Base-by-base conservation (phyloP, 768 basidiomycete species). In the Galerina marginata region DNA sequence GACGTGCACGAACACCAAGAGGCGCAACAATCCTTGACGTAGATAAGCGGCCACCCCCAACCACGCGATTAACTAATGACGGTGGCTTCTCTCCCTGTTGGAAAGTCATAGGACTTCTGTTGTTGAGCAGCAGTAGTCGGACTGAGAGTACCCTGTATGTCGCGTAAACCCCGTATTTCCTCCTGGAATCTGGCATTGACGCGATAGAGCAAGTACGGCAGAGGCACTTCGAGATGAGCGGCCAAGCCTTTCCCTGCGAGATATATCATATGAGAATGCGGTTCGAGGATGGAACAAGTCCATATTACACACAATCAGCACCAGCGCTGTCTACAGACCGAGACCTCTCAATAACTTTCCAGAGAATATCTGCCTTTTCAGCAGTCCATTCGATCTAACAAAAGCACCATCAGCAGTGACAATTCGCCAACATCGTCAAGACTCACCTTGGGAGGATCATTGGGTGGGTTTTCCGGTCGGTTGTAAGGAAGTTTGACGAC, bases 101-200 rank as follows among this genome's bases (percentile, higher is more conserved):
- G 60, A 37, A 69, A 67, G 33, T 66, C 62, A 29, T 52, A 49
- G 26, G 56, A 71, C 56, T 64, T 69, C 20, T 79, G 51, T 1
- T 12, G 16, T 38, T 23, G 69, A 6, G 80, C 70, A 10, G 74
- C 59, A 9, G 75, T 70, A 14, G 77, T 71, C 11, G 87, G 84
- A 56, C 80, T 84, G n/a, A 85, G 75, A 38, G 83, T 83, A 26
- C 86, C 88, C 44, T 82, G 83, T 38, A 90, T 86, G 63, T 88
- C 89, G 67, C 91, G 88, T 49, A 94, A 71, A 1, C 90, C 90
- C 40, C 90, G 86, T 33, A 95, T 84, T 69, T 93, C 93, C 72
- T 94, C 89, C 70, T 94, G 92, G 57, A 91, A 94, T 62, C 93
- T 82, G 11, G 87, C 88, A 71, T 93, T 90, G 12, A 91, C 91